A percentile compares a stretch with the other conserved stretches of the same genome.
phyloP scores from a whole-genome alignment of 2,329 filamentous ascomycete genomes.

The Colletotrichum trifolii region DNA sequence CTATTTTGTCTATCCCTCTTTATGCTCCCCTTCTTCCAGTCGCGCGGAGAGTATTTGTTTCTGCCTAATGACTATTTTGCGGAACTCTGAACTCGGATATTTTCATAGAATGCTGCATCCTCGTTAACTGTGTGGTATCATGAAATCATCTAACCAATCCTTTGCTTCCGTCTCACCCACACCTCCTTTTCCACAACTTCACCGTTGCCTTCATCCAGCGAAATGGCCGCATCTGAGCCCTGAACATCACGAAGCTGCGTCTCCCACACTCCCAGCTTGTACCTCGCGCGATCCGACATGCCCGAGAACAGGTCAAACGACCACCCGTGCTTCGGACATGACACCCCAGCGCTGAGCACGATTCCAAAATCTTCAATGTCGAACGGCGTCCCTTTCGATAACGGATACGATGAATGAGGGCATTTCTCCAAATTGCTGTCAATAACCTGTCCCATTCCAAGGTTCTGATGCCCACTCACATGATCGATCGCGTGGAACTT shows the following conservation, averaged over 20 bases:
- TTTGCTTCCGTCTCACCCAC: constrained; percentile 57
- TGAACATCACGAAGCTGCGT: constrained; percentile 59
- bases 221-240: background rate
- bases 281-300: constrained; percentile 69
- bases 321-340: constrained; percentile 77
- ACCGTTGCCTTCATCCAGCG: background rate
- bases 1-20: too few relatives aligned
- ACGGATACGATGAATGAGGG: constrained; percentile 74
- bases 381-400: constrained; percentile 71
- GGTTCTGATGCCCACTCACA: constrained; percentile 54
- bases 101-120: background rate
- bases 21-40: too few relatives aligned
- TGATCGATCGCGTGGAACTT: constrained; percentile 77
- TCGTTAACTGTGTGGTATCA: background rate
- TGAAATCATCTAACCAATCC: constrained; percentile 43
- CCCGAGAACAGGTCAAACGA: constrained; percentile 77
- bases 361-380: constrained; percentile 81
- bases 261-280: constrained; percentile 73
- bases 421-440: constrained; percentile 61
- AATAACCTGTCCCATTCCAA: background rate
- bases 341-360: constrained; percentile 69
- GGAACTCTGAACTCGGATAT: rapidly evolving
- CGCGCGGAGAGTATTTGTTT: too few relatives aligned
- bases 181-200: constrained; percentile 46
- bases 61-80: background rate